Conservation (phyloP, 495 filamentous ascomycete genomes). For the Cercophora newfieldiana region DNA sequence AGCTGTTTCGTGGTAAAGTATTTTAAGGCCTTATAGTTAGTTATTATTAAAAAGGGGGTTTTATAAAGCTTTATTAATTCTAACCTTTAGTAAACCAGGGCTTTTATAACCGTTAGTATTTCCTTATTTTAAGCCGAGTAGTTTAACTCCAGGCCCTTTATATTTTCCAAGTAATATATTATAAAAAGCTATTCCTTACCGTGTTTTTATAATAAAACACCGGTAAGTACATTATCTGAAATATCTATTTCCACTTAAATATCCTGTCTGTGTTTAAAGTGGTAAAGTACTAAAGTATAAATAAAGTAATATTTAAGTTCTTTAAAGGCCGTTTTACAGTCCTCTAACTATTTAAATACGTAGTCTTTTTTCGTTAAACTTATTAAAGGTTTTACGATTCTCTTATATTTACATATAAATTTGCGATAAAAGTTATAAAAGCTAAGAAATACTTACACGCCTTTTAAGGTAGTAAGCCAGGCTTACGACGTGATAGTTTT, state of each 20-base stretch:
- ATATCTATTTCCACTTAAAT: not conserved
- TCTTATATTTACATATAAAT: not conserved
- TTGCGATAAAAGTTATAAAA: not conserved
- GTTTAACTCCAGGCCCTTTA: not conserved
- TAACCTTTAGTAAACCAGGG: not conserved
- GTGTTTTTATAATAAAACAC: not conserved
- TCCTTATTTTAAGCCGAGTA: slow-evolving; percentile 3
- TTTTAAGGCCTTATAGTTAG: not conserved
- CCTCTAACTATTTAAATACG: not conserved
- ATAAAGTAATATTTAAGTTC: not conserved
- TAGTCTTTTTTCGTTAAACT: not conserved
- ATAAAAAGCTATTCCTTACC: not conserved
- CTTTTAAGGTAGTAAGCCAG: not conserved
- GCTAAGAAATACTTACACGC: not conserved
- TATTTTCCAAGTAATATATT: not conserved
- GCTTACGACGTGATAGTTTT: not conserved
- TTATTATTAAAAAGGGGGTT: too few relatives aligned
- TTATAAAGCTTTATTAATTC: too few relatives aligned
- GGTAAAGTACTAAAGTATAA: not conserved
- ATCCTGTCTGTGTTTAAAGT: not conserved
- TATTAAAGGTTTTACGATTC: not conserved
- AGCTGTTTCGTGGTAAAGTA: not conserved
- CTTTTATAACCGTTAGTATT: not conserved
- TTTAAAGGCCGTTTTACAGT: not conserved
- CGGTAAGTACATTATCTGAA: not conserved